Evolutionary conservation across 2,329 filamentous ascomycete species (phyloP), one percentile per base, ranked within the genome.

Genomic region (Calonectria hongkongensis): DNA sequence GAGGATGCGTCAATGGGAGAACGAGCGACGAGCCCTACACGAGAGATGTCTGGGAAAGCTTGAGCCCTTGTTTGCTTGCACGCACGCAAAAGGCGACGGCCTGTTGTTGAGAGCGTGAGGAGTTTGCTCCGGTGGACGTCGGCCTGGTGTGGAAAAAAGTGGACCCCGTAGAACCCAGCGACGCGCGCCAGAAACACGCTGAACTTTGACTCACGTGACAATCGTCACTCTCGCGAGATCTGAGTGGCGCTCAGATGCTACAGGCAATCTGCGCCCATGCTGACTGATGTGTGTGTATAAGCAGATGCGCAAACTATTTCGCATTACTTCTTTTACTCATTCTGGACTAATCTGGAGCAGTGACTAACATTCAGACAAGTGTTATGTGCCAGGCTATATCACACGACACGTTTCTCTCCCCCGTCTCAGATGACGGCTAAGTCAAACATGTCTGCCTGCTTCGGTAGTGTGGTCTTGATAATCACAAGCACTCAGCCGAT

Each of bases 61-160:
- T 50, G 71, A 73, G 66, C 51, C 66, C 66, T 66, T 66, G 74
- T 72, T 78, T 78, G 77, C 71, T 77, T 77, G 73, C 65, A 78
- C 66, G 60, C 70, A 70, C 66, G 56, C 70, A 68, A 75, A 73
- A 71, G 69, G 68, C 69, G 68, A 73, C 63, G 65, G 68, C 70
- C 65, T 60, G 56, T 60, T 68, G 65, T 74, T 72, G 70, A 66
- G 36, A 66, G 45, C 39, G 68, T 74, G 78, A 79, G 78, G 78
- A 79, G 78, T 76, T 78, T 79, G 78, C 75, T 74, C 74, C 68
- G 56, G 69, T 72, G 66, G 75, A 71, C 63, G 51, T 72, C 48
- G 68, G 70, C 58, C 64, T 63, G 70, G 73, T 60, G 68, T 60
- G 58, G 72, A 79, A 76, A 78, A 72, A 67, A 80, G 78, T 80